phyloP scores from a whole-genome alignment of 768 basidiomycete species.

The Lactarius tabidus region DNA sequence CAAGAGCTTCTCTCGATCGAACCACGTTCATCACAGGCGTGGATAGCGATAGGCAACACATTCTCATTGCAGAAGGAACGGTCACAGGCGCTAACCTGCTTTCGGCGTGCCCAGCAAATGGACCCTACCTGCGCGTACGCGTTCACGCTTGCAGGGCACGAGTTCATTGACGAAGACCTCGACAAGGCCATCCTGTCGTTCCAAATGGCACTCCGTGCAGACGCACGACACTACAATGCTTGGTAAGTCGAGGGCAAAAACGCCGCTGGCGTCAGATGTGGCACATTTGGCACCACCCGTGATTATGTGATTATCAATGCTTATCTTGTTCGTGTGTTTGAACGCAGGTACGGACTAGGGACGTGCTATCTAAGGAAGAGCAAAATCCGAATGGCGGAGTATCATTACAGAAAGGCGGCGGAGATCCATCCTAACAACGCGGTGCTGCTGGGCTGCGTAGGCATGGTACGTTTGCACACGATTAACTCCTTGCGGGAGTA shows the following conservation, averaged over 20 bases:
- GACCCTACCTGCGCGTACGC: constrained; percentile 92
- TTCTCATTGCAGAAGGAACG: constrained; percentile 96
- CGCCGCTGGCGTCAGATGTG: background rate
- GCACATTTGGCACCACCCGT: background rate
- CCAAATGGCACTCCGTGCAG: constrained; percentile 85
- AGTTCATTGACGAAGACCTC: constrained; percentile 93
- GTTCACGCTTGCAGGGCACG: constrained; percentile 94
- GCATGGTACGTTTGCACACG: constrained; percentile 58
- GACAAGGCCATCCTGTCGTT: constrained; percentile 91
- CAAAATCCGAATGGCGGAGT: constrained; percentile 90
- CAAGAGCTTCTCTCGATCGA: constrained; percentile 87
- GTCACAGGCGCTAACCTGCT: constrained; percentile 89
- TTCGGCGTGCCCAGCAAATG: constrained; percentile 84
- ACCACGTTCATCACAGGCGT: constrained; percentile 80
- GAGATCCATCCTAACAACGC: constrained; percentile 94
- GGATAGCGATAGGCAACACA: constrained; percentile 96
- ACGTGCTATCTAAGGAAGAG: constrained; percentile 94
- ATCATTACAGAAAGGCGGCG: constrained; percentile 90
- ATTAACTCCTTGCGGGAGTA: constrained; percentile 12
- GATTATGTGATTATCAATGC: constrained; percentile 6
- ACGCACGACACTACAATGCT: constrained; percentile 94
- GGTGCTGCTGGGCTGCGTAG: constrained; percentile 93
- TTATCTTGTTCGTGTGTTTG: constrained; percentile 22
- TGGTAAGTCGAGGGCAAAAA: constrained; percentile 58
- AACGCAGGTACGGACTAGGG: constrained; percentile 92